Base-by-base conservation (phyloP, 306 rosid genomes). In the Sicyos edulis region DNA sequence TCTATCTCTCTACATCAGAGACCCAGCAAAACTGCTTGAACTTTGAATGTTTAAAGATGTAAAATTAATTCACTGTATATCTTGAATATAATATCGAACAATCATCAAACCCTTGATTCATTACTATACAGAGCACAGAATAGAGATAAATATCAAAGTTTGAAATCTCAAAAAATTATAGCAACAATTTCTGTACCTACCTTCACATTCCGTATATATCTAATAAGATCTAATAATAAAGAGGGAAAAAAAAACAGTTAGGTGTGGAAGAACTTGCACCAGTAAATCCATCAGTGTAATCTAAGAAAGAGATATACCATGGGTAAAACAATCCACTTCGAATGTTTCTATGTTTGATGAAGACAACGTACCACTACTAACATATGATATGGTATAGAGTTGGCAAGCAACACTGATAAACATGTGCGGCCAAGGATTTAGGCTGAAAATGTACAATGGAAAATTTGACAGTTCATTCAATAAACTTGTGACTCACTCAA, bases 371-470 rank as follows among this genome's bases (percentile, higher is more conserved):
- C 70, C 51, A n/a, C 16, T 37, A 71, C 54, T 71, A 12, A 54
- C 60, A 16, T 72, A 37, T 52, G 32, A 40, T 26, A 71, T 55
- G 47, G 60, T 72, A 55, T 55, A 72, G 50, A 72, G 66, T 72
- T 54, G 75, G 66, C 64, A 54, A 13, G 34, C 13, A 72, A 15
- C 40, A 49, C 6, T 47, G 64, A 54, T 55, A 72, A 72, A 34
- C 75, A 71, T 71, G 62, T 29, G 34, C 13, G 12, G 53, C 54
- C 64, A 72, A 72, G 64, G 15, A 42, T 54, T 57, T 57, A 22
- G 55, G 66, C 61, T 55, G 32, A 72, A 72, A 72, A 72, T 72
- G 68, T 72, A 72, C 76, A 72, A 72, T 40, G 54, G 68, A 40
- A 37, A 71, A 21, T 26, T 42, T 51, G 51, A 19, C 50, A 26